Evolutionary conservation across 257 asterid genomes (phyloP), one percentile per base, ranked within the genome.

Genomic region (Przewalskia tangutica): DNA sequence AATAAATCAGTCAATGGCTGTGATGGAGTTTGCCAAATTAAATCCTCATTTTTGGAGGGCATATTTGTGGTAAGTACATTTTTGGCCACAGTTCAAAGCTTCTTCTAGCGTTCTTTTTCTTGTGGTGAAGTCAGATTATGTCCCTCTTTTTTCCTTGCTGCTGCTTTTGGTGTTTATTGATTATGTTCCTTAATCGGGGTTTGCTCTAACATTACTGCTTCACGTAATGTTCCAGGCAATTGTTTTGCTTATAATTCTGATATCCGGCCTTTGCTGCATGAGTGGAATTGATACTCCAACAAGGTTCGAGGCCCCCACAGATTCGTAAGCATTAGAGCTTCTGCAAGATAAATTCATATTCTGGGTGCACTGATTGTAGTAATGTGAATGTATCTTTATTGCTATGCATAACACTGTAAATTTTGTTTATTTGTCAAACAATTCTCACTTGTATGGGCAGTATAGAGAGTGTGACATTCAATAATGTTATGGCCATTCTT

Each of bases 201-300:
- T 46, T 56, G 48, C 54, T 18, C 80, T 79, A 65, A 70, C 53
- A 32, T 79, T 14, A 54, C 18, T 70, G 81, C 56, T 34, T 18
- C 55, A 59, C 78, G 38, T 79, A 64, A 63, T 78, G 62, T 88
- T 89, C 82, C 95, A 96, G 99, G 99, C 93, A 34, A 71, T 96
- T 80, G 98, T 94, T 66, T 86, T 96, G 86, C 95, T 96, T 76
- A 81, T 96, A 83, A 96, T 96, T 85, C 87, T 96, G 87, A 87
- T 96, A 84, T 93, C 99, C 3, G 99, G 99, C 64, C 97, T 96
- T 83, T 94, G 99, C 91, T 96, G 99, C 89, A 96, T 96, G 98
- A 89, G 89, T 89, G 98, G 98, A 82, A 96, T 94, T 59, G 99
- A 96, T 87, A 96, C 99, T 77, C 99, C 98, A 20, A 91, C 98